Conservation (phyloP, 1,284 basidiomycete species). For the Athelia sp. region DNA sequence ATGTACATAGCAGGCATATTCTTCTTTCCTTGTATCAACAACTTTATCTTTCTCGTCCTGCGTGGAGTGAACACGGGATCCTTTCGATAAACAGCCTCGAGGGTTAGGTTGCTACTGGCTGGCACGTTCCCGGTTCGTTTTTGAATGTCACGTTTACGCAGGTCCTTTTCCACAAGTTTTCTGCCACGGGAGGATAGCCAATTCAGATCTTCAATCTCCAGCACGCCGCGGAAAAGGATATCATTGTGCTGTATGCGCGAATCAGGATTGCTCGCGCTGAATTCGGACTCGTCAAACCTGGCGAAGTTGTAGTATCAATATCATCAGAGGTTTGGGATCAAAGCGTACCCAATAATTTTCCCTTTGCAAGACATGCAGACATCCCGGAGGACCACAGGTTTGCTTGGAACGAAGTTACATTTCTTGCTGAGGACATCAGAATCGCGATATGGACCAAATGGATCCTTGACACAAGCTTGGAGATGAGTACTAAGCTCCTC, state of each 20-base stretch:
- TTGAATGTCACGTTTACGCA: not conserved
- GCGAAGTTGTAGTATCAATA: not conserved
- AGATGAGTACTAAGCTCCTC: no score
- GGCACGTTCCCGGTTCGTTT: not conserved
- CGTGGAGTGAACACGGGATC: not conserved
- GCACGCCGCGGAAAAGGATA: not conserved
- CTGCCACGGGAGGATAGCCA: not conserved
- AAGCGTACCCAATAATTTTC: not conserved
- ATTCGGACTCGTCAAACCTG: constrained; percentile 1
- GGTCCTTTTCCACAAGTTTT: not conserved
- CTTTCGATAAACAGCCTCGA: not conserved
- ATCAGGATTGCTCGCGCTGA: not conserved
- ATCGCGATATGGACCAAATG: not conserved
- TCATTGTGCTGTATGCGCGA: not conserved
- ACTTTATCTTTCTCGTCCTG: not conserved
- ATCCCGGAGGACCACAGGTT: not conserved
- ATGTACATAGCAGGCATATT: not conserved
- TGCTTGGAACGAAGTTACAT: not conserved
- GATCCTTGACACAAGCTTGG: not conserved
- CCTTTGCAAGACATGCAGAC: not conserved
- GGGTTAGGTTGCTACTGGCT: not conserved
- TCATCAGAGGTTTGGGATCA: not conserved
- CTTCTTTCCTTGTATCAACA: not conserved
- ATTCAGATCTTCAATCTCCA: not conserved
- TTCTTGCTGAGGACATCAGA: not conserved